Base-by-base conservation (phyloP, 495 filamentous ascomycete species). In the Sabuloglossum arenarium region DNA sequence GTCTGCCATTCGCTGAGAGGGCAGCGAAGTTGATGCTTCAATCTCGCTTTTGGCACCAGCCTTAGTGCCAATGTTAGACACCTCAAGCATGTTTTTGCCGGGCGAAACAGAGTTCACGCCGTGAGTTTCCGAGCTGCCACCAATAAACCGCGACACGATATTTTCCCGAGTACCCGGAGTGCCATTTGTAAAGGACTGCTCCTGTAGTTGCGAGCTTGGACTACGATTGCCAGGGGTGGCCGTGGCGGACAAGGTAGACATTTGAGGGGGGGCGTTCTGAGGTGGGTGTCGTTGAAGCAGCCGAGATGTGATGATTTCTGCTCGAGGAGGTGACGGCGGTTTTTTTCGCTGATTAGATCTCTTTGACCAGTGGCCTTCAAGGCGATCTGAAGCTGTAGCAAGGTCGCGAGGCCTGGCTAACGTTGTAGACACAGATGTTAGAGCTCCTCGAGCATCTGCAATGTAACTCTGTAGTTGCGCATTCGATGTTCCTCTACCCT, bases 271-370 rank as follows among this genome's bases (percentile, higher is more conserved):
- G 23, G 74, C 73, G 58, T 75, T 71, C 42, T 76, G 69, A 10
- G 75, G 76, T 6, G 74, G 70, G 30, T 68, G 71, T 53, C 79
- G 71, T 61, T 79, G 74, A 4, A 83, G 69, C 21, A 83, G 66
- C 50, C 78, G 68, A 2, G 77, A 73, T 16, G 79, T 82, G 56
- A 81, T 71, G 39, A 64, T 62, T 42, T 68, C 66, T 14, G 67
- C 64, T 31, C 68, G 64, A 19, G 66, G 62, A 23, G 60, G 56
- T 47, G 59, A 27, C 19, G 53, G 19, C 31, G 16, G n/a, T 10
- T 42, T 39, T 51, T 51, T 51, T 21, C 24, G 23, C 28, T 3
- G 28, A 16, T 16, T 11, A 6, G 47, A 29, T 51, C 47, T 30
- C 6, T 11, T 29, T 16, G 47, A 14, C 25, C 47, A 28, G 28